A percentile compares a stretch with the other conserved stretches of the same genome.
phyloP scores from a whole-genome alignment of 106 monocot species.

The Dioscorea dumetorum region DNA sequence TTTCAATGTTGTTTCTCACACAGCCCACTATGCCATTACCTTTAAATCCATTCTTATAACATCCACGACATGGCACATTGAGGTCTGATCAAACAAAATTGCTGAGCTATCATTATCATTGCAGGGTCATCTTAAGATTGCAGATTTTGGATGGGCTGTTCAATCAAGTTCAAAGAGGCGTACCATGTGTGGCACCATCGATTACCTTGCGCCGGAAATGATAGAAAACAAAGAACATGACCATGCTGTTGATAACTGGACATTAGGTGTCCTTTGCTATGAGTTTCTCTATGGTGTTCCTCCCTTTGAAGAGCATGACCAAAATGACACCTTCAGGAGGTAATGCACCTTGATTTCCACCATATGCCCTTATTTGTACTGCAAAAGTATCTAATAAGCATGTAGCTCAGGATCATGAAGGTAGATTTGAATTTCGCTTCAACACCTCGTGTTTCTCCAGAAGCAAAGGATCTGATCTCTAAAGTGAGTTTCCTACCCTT shows the following conservation, averaged over 20 bases:
- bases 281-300: conserved; percentile 92
- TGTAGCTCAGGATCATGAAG: conserved; percentile 62
- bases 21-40: too few relatives aligned
- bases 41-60: too few relatives aligned
- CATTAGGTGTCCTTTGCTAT: conserved; percentile 86
- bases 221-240: conserved; percentile 83
- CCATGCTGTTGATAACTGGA: conserved; percentile 93
- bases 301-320: conserved; percentile 86
- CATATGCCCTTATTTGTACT: background rate
- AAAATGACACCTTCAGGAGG: conserved; percentile 72
- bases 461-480: conserved; percentile 86
- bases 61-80: too few relatives aligned
- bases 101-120: background rate
- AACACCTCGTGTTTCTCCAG: conserved; percentile 39
- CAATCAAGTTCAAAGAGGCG: conserved; percentile 73
- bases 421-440: conserved; percentile 82
- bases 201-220: conserved; percentile 99
- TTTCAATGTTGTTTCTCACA: too few relatives aligned
- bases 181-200: conserved; percentile 91
- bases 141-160: conserved; percentile 97
- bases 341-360: conserved; percentile 6
- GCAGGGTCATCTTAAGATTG: conserved; percentile 82
- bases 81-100: too few relatives aligned
- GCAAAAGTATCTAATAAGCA: background rate
- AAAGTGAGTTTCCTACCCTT: conserved; percentile 29